Base-by-base conservation (phyloP, 2,329 filamentous ascomycete species). In the Boeremia lycopersici region DNA sequence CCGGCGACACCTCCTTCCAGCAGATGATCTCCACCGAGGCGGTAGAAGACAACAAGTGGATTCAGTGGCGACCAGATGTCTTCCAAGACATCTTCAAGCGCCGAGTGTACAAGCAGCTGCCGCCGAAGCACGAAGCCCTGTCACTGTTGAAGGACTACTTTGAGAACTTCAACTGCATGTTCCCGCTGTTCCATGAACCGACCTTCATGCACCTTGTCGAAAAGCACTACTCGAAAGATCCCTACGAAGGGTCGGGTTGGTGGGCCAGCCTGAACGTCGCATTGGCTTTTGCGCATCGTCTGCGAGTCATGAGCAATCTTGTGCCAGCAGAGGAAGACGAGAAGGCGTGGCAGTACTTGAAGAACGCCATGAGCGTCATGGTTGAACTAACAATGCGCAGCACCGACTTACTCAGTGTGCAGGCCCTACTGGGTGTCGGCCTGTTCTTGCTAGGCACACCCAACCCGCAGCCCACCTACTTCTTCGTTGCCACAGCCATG, bases 131-230 rank as follows among this genome's bases (percentile, higher is more conserved):
- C n/a, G 93, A 97, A 76, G 91, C 92, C 0, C 75, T 96, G 57
- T 96, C 91, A 1, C 79, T 98, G 33, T 85, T 97, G 57, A 91
- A 89, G 74, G 95, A 99, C 74, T 99, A 89, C 70, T 99, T 99
- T 64, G 91, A 96, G 69, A 97, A 97, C 77, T 98, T 99, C 82
- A 99, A 99, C 79, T 95, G 91, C 85, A 93, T 98, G 85, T 96
- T 98, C 71, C 95, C 95, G 6, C 81, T 99, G 4, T 99, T 96
- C 70, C 95, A 99, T 74, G 93, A 97, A 74, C 93, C 93, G 1
- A 98, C 95, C 0, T 99, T 99, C 71, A 98, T 98, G 91, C 93
- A 97, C 71, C 81, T 98, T 5, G 92, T 97, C 29, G 92, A 98
- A 70, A 87, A 89, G 64, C 93, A 98, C 72, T 99, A 98, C 75